phyloP scores from a whole-genome alignment of 1,284 basidiomycete genomes.

The Pascua guehoae region DNA sequence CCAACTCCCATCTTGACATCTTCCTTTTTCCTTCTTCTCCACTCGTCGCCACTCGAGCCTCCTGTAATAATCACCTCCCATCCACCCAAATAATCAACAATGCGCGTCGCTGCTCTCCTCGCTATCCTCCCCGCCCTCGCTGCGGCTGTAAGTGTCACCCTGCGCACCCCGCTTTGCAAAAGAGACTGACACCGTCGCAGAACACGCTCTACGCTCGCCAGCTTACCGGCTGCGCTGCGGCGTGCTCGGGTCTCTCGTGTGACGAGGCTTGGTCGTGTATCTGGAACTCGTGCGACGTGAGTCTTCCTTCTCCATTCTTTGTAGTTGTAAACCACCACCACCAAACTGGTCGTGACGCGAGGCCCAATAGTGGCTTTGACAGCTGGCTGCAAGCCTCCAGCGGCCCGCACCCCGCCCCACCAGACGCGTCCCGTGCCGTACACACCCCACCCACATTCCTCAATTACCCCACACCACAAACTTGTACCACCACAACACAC shows the following conservation, averaged over 20 bases:
- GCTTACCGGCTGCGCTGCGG: constrained; percentile 9
- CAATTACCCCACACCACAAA: background rate
- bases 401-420: background rate
- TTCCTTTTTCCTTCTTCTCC: background rate
- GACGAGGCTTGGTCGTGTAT: constrained; percentile 11
- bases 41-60: background rate
- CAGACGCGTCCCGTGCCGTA: background rate
- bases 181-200: constrained; percentile 1
- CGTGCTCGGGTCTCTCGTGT: constrained; percentile 16
- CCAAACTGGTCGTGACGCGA: too few relatives aligned
- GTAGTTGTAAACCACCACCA: background rate
- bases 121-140: constrained; percentile 7
- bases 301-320: background rate
- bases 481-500: too few relatives aligned
- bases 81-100: constrained; percentile 5
- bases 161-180: background rate
- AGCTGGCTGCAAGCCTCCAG: too few relatives aligned
- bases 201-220: constrained; percentile 7
- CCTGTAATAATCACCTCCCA: background rate
- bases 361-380: too few relatives aligned
- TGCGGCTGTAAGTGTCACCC: constrained; percentile 7
- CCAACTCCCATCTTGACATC: too few relatives aligned
- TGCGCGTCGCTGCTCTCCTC: constrained; percentile 16
- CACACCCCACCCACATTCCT: background rate
- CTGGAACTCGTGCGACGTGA: constrained; percentile 20